Base-by-base conservation (phyloP, 345 rosid species). In the Kandelia obovata region DNA sequence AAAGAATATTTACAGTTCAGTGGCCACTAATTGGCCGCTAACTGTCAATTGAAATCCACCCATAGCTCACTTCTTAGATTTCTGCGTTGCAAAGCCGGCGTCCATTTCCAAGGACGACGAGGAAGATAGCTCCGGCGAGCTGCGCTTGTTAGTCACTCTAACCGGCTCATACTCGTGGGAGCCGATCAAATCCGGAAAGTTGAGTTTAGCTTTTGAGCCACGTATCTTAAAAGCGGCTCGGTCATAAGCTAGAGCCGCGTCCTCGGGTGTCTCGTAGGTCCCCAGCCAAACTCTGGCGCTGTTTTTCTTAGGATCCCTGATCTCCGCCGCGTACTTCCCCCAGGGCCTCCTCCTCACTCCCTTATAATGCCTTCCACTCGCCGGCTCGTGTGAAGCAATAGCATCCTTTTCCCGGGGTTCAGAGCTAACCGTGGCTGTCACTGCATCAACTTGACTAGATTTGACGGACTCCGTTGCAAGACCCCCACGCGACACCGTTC, bases 261-360 rank as follows among this genome's bases (percentile, higher is more conserved):
- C 88, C 72, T 86, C 86, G 0, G 92, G 81, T 25, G 73, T 81
- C 80, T 81, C 85, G 75, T 88, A 86, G 1, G 91, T 88, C 62
- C 92, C 92, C 0, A 88, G 89, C 96, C 96, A 90, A 60, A 71
- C 67, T 66, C 91, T 87, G 0, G 91, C 81, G 3, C 89, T 87
- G 21, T 84, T 90, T 71, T 76, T 87, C 80, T 84, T 84, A 23
- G 89, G 89, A 61, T 85, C 92, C 35, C 92, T 80, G 0, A 89
- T 80, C 87, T 89, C 92, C 28, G 92, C 92, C 37, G 89, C 90
- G 53, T 73, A 87, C 61, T 83, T 87, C 58, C 96, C 92, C 96
- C 90, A 85, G 7, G 90, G 89, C 67, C 96, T 76, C 58, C 81
- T 79, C 75, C 82, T 76, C 37, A 82, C 80, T 0, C 83, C 79